Evolutionary conservation across 768 basidiomycete species (phyloP), one percentile per base, ranked within the genome.

Genomic region (Lanmaoa pseudosensibilis): DNA sequence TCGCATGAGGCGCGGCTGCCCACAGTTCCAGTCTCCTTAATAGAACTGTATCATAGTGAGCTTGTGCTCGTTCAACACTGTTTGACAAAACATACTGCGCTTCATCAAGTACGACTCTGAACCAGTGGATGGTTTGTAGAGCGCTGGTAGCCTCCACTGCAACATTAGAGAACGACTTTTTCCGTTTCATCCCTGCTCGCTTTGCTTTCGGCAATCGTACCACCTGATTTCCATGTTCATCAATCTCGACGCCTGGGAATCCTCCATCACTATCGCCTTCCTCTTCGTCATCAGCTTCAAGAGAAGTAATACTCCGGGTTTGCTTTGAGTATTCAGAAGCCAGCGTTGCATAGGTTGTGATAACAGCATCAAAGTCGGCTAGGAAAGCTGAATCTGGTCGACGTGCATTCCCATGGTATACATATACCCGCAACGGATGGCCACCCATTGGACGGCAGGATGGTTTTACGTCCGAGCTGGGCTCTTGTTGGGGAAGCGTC

Each of bases 271-370:
- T 85, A 38, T 74, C 78, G n/a, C 76, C 79, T 36, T 83, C 88
- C 19, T 92, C 90, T 2, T 83, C 84, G 0, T 84, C 84, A 4
- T 89, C 86, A 2, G 78, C 85, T 32, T 84, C 87, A 4, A 75
- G 76, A 48, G 73, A 75, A 32, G 80, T 78, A 8, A 83, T 72
- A 56, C 85, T 90, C 65, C 84, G 80, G 54, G 75, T 84, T 73
- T 98, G 95, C 69, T 90, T 96, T 16, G 94, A 95, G 69, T 82
- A 98, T 69, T 99, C 97, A 13, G 91, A 90, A 2, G 95, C 96
- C 38, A 99, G 79, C 0, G 97, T 98, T 30, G 94, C 89, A 73
- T 94, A 99, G 2, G 94, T 98, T 5, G 97, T 99, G 70, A 99
- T 92, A 55, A 99, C 95, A 21, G 93, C 89, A 73, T 99, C 97